Base-by-base conservation (phyloP, 345 rosid species). In the Aethionema arabicum region DNA sequence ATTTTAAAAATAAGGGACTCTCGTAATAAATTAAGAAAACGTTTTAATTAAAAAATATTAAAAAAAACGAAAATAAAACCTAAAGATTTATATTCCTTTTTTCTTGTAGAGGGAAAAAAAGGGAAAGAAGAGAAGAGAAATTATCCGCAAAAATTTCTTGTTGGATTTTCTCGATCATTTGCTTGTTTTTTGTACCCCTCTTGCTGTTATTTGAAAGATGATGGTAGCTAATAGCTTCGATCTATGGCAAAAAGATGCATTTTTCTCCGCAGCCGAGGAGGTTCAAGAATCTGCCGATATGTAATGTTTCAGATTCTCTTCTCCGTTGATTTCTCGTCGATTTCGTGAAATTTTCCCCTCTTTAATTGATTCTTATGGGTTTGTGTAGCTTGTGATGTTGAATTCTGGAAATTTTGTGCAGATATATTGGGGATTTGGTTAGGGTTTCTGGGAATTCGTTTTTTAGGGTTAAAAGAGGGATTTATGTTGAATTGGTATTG, bases 221-320 rank as follows among this genome's bases (percentile, higher is more conserved):
- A 73, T 90, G 93, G 85, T 85, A 27, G 91, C 83, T 6, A 90
- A 81, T 52, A 83, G 82, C 70, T 90, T 90, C 73, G 93, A 87
- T 72, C 63, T 87, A 40, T 90, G 93, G 97, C 85, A 81, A 74
- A 87, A 85, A 52, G 97, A 90, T 61, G 75, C 81, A 42, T 87
- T 90, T 75, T 90, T 87, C 76, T 78, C 92, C 41, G 95, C 93
- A 0, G 97, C 97, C n/a, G 97, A 90, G 70, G 95, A 87, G 79
- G 91, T 90, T 56, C 97, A 90, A 71, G 86, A 85, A 66, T 90
- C 97, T 52, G 80, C 95, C 27, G 97, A 90, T 68, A 64, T 75
- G 95, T 90, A 80, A 21, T 46, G 92, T 74, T 59, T 8, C 7
- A 0, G 56, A 47, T 46, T 10, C n/a, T 63, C 14, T 29, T 67